Base-by-base conservation (phyloP, 163 green algal species). In the Prototheca stagnorum region DNA sequence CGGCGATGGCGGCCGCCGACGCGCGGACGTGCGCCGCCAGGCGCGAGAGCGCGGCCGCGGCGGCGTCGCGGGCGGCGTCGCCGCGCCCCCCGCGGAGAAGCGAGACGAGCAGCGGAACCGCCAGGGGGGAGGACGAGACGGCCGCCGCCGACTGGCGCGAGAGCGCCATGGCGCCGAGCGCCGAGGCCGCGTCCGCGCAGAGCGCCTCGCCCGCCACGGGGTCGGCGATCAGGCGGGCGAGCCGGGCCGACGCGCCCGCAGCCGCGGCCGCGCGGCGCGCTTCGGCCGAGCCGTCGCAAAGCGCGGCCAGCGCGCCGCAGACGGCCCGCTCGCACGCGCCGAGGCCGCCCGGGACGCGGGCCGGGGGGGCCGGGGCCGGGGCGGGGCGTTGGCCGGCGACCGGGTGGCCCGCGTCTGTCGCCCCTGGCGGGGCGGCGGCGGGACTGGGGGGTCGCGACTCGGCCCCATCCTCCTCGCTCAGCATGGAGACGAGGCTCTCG, bases 11-110 rank as follows among this genome's bases (percentile, higher is more conserved):
- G n/a, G n/a, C n/a, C n/a, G n/a, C n/a, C n/a, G n/a, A n/a, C n/a
- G n/a, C n/a, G n/a, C n/a, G n/a, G n/a, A n/a, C n/a, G n/a, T n/a
- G n/a, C n/a, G n/a, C n/a, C n/a, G n/a, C n/a, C n/a, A n/a, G n/a
- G n/a, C n/a, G n/a, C n/a, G n/a, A n/a, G n/a, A 62, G 54, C 22
- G 16, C 27, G 19, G 50, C 44, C 1, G 37, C 37, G n/a, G 37
- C 16, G 9, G 37, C 37, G n/a, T 12, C 37, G 9, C 14, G 14
- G 9, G 37, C 23, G 9, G 37, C 37, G 9, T n/a, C n/a, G 37
- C 37, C 8, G 14, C 37, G 15, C 8, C 17, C 11, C 11, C 17
- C 7, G 7, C 7, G 12, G 6, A 44, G 37, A 17, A 44, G 37
- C 7, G 21, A 25, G 7, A 53, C 11, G 21, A 53, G 22, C 9